Evolutionary conservation across 495 filamentous ascomycete genomes (phyloP), one percentile per base, ranked within the genome.

Genomic region (Penicillium argentinense): DNA sequence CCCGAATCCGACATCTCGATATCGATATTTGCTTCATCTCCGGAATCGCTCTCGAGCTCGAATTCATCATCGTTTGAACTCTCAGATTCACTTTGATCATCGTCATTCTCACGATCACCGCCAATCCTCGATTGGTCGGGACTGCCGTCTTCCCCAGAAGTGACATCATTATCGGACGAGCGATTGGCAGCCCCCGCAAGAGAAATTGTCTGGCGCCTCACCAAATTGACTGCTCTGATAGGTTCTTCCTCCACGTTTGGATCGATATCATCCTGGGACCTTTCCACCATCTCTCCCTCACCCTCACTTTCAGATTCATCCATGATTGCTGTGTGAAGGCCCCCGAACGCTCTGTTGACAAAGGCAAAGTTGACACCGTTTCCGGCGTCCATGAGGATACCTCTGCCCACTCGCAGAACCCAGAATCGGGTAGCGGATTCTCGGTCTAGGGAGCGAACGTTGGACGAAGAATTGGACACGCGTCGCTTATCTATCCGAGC

Each of bases 311-410:
- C 66, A 22, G 55, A 51, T 22, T 65, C 65, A 11, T 68, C 56
- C 4, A 66, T 9, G 9, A 36, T n/a, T 12, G 55, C 51, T 9
- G 67, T 67, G 4, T 75, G 75, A 6, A 78, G 57, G 3, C 81
- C 84, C 18, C 82, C 80, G 53, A 87, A 88, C 2, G 83, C 83
- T 11, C 69, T 69, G 54, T 86, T 82, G 38, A 82, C 76, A 50
- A 76, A 80, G 8, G 62, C 63, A 63, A 77, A 85, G 27, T 80
- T 75, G 34, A 87, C 64, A 5, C 70, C 73, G 39, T 75, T 73
- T 0, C 73, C 78, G n/a, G 77, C 77, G 41, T 77, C 78, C 76
- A 85, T 75, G 38, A 89, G 54, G 2, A 88, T 46, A 0, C 81
- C 78, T 32, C 85, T 69, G 4, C 74, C 82, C 5, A 88, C 80